phyloP scores from a whole-genome alignment of 1,284 basidiomycete species.

The Ceratobasidium theobromae region DNA sequence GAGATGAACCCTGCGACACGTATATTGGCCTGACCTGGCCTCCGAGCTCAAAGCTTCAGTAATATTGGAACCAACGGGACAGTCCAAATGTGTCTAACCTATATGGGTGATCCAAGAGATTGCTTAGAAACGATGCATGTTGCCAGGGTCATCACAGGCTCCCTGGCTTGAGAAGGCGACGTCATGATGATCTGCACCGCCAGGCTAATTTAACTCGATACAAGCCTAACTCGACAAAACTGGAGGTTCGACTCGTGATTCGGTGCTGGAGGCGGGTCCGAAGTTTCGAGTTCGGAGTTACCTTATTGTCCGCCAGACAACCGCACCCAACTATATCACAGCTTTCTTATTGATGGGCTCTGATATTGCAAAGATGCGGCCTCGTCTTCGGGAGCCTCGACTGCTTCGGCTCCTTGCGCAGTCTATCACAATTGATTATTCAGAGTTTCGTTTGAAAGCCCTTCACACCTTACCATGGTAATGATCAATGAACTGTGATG shows the following conservation, averaged over 20 bases:
- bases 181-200: not conserved
- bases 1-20: constrained; percentile 18
- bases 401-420: not conserved
- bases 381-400: constrained; percentile 10
- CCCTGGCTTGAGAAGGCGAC: constrained; percentile 6
- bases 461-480: no score
- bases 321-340: constrained; percentile 9
- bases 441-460: no score
- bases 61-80: not conserved
- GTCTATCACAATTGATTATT: no score
- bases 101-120: constrained; percentile 8
- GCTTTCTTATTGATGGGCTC: not conserved
- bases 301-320: constrained; percentile 9
- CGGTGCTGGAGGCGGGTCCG: not conserved
- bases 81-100: not conserved
- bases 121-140: not conserved
- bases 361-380: not conserved
- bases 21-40: constrained; percentile 10
- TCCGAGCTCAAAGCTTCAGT: not conserved
- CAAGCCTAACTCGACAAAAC: not conserved
- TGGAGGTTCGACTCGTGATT: not conserved
- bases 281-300: constrained; percentile 2
- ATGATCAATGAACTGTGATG: no score
- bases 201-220: not conserved
- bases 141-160: not conserved